Percentiles rank a stretch among this genome's conserved stretches.
Evolutionary conservation across 2,329 filamentous ascomycete genomes (phyloP).

Genomic region (Aulographum hederae): DNA sequence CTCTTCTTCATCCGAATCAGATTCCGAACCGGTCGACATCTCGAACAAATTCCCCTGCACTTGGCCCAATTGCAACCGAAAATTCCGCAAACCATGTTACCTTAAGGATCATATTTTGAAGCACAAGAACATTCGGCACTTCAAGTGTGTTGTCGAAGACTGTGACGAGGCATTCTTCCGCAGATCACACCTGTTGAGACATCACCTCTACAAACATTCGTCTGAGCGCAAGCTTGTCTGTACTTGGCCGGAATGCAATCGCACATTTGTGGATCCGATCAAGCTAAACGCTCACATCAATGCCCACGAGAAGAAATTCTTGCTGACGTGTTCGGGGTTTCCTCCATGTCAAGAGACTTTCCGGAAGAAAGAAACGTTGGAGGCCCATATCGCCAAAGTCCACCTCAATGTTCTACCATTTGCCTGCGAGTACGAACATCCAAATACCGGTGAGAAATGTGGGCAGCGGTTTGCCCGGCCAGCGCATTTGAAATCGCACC

Average conservation of each 20-base stretch:
- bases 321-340: slow-evolving; percentile 54
- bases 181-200: slow-evolving; percentile 58
- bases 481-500: slow-evolving; percentile 50
- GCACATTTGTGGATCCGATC: slow-evolving; percentile 66
- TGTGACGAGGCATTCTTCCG: slow-evolving; percentile 72
- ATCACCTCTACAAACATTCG: slow-evolving; percentile 71
- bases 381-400: slow-evolving; percentile 60
- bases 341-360: slow-evolving; percentile 60
- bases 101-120: slow-evolving; percentile 65
- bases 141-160: slow-evolving; percentile 46
- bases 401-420: slow-evolving; percentile 59
- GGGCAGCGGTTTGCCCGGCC: slow-evolving; percentile 54
- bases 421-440: slow-evolving; percentile 43
- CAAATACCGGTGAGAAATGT: slow-evolving; percentile 37
- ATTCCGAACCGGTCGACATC: slow-evolving; percentile 62
- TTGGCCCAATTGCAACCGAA: slow-evolving; percentile 71
- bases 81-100: slow-evolving; percentile 73
- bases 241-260: slow-evolving; percentile 52
- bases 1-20: slow-evolving; percentile 7
- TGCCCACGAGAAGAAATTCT: slow-evolving; percentile 61
- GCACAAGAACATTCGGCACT: slow-evolving; percentile 72
- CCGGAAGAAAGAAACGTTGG: slow-evolving; percentile 70
- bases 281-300: slow-evolving; percentile 58
- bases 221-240: slow-evolving; percentile 54
- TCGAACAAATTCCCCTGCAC: slow-evolving; percentile 47